Percentiles rank a stretch among this genome's conserved stretches.
Conservation (phyloP, 2,329 filamentous ascomycete species). For the Aschersonia sp. region DNA sequence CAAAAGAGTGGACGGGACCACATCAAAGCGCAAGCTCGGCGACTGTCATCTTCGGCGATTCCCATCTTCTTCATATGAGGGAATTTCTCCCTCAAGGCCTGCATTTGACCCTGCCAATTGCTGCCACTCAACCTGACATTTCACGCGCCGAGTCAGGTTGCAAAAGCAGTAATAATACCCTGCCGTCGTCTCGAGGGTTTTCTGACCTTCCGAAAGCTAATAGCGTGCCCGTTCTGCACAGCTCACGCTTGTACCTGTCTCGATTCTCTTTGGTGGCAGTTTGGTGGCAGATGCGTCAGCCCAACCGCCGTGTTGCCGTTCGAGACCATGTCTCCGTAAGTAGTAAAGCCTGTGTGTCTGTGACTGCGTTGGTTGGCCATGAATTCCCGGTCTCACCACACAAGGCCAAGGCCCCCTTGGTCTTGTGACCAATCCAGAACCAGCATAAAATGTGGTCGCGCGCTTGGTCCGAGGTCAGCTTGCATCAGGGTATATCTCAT, state of each 20-base stretch:
- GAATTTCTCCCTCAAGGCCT: background rate
- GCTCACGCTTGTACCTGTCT: no score
- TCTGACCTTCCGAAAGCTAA: no score
- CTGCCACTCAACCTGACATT: background rate
- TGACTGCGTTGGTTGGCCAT: background rate
- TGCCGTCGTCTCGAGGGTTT: background rate
- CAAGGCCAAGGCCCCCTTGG: background rate
- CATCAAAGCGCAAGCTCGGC: no score
- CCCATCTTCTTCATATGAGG: background rate
- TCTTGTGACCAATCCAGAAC: background rate
- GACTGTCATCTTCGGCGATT: no score
- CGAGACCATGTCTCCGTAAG: background rate
- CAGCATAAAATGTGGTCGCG: background rate
- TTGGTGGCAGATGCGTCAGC: background rate
- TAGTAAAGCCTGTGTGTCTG: background rate
- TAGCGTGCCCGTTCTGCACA: no score
- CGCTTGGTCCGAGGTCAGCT: background rate
- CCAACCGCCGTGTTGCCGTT: background rate
- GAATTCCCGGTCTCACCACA: background rate
- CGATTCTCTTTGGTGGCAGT: background rate
- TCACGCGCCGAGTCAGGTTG: no score
- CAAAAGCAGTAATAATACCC: background rate
- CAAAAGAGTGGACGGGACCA: no score
- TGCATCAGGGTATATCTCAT: background rate
- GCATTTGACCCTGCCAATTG: background rate